Base-by-base conservation (phyloP, 108 stramenopile genomes). In the Pseudonitzschia multiseries region DNA sequence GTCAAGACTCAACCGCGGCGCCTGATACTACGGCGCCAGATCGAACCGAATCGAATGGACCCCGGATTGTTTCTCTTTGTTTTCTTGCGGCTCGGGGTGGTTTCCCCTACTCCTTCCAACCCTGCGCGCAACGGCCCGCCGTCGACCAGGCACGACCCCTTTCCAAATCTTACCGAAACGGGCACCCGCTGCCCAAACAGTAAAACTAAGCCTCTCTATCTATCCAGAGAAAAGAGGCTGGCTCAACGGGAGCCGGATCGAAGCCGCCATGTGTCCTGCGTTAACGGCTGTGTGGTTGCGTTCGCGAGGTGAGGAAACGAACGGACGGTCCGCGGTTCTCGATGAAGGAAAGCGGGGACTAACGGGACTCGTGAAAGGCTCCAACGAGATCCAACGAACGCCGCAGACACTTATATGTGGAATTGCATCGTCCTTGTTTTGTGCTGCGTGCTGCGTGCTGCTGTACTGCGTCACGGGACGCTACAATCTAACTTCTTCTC, bases 21-120 rank as follows among this genome's bases (percentile, higher is more conserved):
- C 66, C 66, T 75, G 74, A 75, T 75, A 75, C 74, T 75, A 75
- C 74, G 57, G 57, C 74, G 74, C 74, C n/a, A 75, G 65, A 75
- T 62, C 13, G 33, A 62, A 62, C 36, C 61, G 26, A 59, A 26
- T 59, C 36, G 36, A 36, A 6, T 10, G 46, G 46, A 48, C 8
- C 36, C 26, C 29, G 36, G 26, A 14, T 40, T 40, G 13, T 24
- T 31, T 40, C 61, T 14, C 13, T 48, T 1, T 18, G 46, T 48
- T 42, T 10, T 10, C 42, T 10, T 42, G n/a, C n/a, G n/a, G n/a
- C n/a, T 21, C 24, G 36, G 36, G 2, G 36, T 2, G 36, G 36
- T 36, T 59, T 59, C 27, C 26, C 26, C 13, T 18, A 10, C 46
- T 48, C 13, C 13, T 10, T 3, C 46, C 46, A 3, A 14, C 46